These are phyloP conservation scores for Nakazawaea laoshanensis DNA, from an alignment of 805 yeast genomes.

Conservation along the genomic window DNA sequence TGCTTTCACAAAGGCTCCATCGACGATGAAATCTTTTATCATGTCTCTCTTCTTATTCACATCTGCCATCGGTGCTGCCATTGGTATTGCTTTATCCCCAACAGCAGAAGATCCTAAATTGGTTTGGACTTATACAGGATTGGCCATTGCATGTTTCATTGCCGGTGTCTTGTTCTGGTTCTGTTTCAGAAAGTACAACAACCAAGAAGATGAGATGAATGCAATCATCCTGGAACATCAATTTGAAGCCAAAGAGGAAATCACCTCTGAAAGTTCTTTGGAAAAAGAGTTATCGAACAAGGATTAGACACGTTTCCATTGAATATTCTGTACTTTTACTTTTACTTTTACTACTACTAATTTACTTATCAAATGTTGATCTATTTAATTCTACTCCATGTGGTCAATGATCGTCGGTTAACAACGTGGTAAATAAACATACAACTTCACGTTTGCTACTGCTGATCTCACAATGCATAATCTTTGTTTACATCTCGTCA, in stretches of 20 bases:
- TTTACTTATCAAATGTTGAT: too few species aligned
- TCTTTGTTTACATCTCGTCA: too few species aligned
- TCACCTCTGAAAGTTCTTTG: too few species aligned
- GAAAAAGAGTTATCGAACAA: too few species aligned
- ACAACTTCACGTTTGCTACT: too few species aligned
- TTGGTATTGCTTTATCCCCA: conserved; percentile 66
- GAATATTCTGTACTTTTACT: too few species aligned
- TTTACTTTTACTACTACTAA: too few species aligned
- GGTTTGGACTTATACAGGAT: conserved; percentile 60
- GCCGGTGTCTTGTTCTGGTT: conserved; percentile 60
- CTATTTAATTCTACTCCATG: too few species aligned
- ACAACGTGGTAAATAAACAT: too few species aligned
- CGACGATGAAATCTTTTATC: conserved; percentile 54
- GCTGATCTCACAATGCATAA: too few species aligned
- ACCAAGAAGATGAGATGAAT: conserved; percentile 50
- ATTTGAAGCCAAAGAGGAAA: background rate
- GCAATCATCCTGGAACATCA: conserved; percentile 28
- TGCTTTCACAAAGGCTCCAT: conserved; percentile 79
- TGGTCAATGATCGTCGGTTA: too few species aligned
- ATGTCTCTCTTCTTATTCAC: conserved; percentile 53
- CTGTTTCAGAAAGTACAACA: conserved; percentile 44
- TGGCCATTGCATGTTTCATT: conserved; percentile 48
- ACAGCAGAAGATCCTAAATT: conserved; percentile 62
- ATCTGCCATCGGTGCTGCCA: conserved; percentile 69
- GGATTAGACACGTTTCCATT: too few species aligned